Conservation (phyloP, 2,329 filamentous ascomycete species). For the Hymenoscyphus linearis region DNA sequence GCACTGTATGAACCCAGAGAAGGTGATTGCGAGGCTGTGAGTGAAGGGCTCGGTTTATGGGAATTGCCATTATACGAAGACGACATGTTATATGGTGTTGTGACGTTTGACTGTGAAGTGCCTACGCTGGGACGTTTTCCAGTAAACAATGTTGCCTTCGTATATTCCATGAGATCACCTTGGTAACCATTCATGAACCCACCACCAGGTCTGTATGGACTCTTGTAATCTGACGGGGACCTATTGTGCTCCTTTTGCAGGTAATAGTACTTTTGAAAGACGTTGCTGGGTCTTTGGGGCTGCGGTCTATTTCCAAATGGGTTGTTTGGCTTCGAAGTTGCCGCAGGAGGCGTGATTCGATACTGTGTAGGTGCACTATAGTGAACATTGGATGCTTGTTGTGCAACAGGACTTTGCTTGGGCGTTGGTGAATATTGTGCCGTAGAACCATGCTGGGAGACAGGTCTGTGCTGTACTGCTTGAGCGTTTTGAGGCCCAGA, state of each 20-base stretch:
- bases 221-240: constrained; percentile 51
- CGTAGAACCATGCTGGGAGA: not conserved
- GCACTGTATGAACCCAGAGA: constrained; percentile 6
- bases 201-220: constrained; percentile 50
- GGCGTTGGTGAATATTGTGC: constrained; percentile 3
- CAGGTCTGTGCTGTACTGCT: not conserved
- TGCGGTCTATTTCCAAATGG: constrained; percentile 23
- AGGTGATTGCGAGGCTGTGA: constrained; percentile 1
- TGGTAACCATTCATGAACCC: constrained; percentile 60
- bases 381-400: constrained; percentile 5
- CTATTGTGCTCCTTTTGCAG: constrained; percentile 57
- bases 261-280: constrained; percentile 39
- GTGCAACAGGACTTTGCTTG: not conserved
- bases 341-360: constrained; percentile 12
- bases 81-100: constrained; percentile 11
- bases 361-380: constrained; percentile 17
- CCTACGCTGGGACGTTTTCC: constrained; percentile 12
- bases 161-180: constrained; percentile 33
- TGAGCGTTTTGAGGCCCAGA: not conserved
- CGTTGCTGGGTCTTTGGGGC: constrained; percentile 18
- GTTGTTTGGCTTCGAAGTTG: constrained; percentile 21
- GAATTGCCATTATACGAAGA: constrained; percentile 10
- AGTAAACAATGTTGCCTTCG: constrained; percentile 27
- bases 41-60: constrained; percentile 4
- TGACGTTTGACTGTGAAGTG: constrained; percentile 8